phyloP scores from a whole-genome alignment of 75 land plant genomes.

The Picea sitchensis region DNA sequence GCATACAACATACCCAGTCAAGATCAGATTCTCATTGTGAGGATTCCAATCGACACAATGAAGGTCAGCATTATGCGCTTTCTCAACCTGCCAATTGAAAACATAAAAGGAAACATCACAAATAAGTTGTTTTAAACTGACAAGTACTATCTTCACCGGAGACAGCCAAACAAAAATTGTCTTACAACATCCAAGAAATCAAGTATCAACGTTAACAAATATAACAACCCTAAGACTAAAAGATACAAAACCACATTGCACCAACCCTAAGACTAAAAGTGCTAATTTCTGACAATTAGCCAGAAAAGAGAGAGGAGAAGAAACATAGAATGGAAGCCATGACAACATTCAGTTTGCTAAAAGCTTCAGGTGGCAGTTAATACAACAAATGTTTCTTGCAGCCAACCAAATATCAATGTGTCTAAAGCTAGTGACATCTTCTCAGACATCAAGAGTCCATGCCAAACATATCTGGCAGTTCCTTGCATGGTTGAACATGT shows the following conservation, averaged over 20 bases:
- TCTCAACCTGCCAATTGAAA: slow-evolving; percentile 62
- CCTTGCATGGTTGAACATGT: too few relatives aligned
- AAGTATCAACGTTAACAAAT: not conserved
- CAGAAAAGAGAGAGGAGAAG: too few relatives aligned
- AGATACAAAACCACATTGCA: not conserved
- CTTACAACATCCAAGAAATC: not conserved
- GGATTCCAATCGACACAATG: slow-evolving; percentile 99
- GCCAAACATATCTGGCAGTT: not conserved
- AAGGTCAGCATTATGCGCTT: slow-evolving; percentile 94
- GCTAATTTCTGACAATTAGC: not conserved
- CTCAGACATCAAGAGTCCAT: not conserved
- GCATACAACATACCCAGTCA: slow-evolving; percentile 71
- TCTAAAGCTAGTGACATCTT: not conserved
- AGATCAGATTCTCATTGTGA: slow-evolving; percentile 70
- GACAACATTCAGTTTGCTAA: too few relatives aligned
- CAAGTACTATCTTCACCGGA: too few relatives aligned
- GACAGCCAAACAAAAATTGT: not conserved
- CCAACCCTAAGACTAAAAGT: not conserved
- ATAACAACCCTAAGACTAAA: not conserved
- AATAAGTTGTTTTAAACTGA: not conserved
- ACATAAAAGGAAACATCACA: not conserved
- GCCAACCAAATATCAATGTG: not conserved
- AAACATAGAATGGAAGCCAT: too few relatives aligned
- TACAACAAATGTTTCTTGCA: not conserved
- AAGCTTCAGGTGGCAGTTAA: not conserved